phyloP scores from a whole-genome alignment of 2,329 filamentous ascomycete genomes.

The Ophiostoma montium region DNA sequence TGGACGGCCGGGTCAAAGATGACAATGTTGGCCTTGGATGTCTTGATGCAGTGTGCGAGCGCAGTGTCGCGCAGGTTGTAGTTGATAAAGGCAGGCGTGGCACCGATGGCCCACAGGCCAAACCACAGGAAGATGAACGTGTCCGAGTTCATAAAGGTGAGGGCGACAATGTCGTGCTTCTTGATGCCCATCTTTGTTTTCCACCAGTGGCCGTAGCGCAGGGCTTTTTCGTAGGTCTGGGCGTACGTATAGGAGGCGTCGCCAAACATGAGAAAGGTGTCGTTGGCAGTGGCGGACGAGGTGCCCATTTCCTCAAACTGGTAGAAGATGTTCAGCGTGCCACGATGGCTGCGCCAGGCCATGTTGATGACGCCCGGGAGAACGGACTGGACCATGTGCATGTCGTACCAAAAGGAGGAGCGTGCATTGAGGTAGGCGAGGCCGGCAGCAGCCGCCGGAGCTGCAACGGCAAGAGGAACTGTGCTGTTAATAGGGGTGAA shows the following conservation, averaged over 20 bases:
- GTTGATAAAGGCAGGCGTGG: constrained; percentile 75
- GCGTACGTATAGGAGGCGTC: constrained; percentile 58
- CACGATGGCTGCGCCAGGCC: constrained; percentile 35
- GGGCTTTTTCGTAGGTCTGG: constrained; percentile 54
- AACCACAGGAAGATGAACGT: constrained; percentile 62
- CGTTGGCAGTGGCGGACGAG: constrained; percentile 33
- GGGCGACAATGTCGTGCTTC: constrained; percentile 61
- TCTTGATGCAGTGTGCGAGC: constrained; percentile 58
- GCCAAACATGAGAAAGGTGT: constrained; percentile 52
- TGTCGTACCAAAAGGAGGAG: constrained; percentile 52
- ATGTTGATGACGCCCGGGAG: constrained; percentile 30
- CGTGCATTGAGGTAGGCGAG: constrained; percentile 70
- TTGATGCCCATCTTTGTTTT: constrained; percentile 48
- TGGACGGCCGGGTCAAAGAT: constrained; percentile 51
- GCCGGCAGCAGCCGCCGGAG: constrained; percentile 49
- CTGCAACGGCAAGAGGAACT: constrained; percentile 40
- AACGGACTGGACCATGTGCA: constrained; percentile 40
- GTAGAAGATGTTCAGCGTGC: constrained; percentile 62
- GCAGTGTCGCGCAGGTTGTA: constrained; percentile 64
- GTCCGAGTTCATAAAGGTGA: constrained; percentile 73
- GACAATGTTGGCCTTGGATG: constrained; percentile 51
- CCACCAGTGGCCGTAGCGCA: constrained; percentile 66
- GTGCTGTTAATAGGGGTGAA: not conserved
- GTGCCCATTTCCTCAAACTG: constrained; percentile 52
- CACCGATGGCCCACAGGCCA: constrained; percentile 71